Conservation (phyloP, 129 eudicot species). For the Flaveria bidentis region DNA sequence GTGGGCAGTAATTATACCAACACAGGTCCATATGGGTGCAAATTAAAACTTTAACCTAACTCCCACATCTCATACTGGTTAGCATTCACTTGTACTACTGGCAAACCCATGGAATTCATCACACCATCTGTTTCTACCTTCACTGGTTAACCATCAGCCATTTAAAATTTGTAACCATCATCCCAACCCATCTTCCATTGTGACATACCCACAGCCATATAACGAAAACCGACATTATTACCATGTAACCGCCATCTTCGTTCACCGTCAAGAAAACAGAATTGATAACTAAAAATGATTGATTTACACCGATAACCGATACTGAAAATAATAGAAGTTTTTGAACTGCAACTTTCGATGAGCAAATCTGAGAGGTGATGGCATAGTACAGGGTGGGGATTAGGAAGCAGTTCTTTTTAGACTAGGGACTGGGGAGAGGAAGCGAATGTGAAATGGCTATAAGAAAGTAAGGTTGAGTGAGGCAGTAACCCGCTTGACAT, state of each 20-base stretch:
- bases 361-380: too few relatives aligned
- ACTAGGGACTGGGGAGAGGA: too few relatives aligned
- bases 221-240: not conserved
- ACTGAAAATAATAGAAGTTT: not conserved
- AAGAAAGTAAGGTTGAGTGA: too few relatives aligned
- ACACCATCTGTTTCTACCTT: not conserved
- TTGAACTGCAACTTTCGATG: slow-evolving; percentile 15
- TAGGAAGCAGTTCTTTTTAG: too few relatives aligned
- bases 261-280: not conserved
- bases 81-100: not conserved
- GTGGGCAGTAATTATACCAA: not conserved
- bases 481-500: not conserved
- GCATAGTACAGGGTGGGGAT: too few relatives aligned
- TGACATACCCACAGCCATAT: not conserved
- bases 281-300: not conserved
- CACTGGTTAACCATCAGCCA: not conserved
- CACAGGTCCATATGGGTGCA: not conserved
- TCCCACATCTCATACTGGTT: not conserved
- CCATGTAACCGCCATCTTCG: slow-evolving; percentile 5
- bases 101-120: not conserved
- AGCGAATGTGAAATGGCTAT: too few relatives aligned
- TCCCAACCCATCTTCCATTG: not conserved
- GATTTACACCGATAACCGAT: not conserved
- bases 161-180: slow-evolving; percentile 6
- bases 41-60: not conserved